phyloP scores from a whole-genome alignment of 345 rosid species.

The Eucalyptus erythrocorys region DNA sequence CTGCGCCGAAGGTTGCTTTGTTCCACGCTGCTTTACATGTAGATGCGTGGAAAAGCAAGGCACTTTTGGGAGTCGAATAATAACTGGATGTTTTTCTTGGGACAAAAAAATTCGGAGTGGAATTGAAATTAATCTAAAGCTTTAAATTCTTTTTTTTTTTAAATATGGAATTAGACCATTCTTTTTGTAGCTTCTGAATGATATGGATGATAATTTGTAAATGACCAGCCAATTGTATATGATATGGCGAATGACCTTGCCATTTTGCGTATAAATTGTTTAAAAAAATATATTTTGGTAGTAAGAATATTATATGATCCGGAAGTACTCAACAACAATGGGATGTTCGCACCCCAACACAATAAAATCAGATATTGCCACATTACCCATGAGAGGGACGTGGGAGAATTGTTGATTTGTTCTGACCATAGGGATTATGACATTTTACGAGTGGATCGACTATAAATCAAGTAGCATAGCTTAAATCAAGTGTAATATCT shows the following conservation, averaged over 20 bases:
- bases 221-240: neutral
- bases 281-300: neutral
- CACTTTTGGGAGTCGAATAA: too few species aligned
- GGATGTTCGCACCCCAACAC: neutral
- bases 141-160: too few species aligned
- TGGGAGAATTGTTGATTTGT: neutral
- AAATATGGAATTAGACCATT: neutral
- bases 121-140: too few species aligned
- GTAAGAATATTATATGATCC: neutral
- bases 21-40: too few species aligned
- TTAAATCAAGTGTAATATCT: neutral
- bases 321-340: neutral
- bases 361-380: neutral
- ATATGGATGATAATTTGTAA: neutral
- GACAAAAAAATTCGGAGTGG: too few species aligned
- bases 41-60: too few species aligned
- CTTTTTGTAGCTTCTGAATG: neutral
- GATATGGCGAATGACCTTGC: neutral
- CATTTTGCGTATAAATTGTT: neutral
- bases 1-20: too few species aligned
- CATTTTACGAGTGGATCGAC: neutral
- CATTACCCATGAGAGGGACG: neutral
- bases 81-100: too few species aligned
- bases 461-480: neutral
- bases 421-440: neutral